Evolutionary conservation across 768 basidiomycete genomes (phyloP), one percentile per base, ranked within the genome.

Genomic region (Pulveroboletus sp.): DNA sequence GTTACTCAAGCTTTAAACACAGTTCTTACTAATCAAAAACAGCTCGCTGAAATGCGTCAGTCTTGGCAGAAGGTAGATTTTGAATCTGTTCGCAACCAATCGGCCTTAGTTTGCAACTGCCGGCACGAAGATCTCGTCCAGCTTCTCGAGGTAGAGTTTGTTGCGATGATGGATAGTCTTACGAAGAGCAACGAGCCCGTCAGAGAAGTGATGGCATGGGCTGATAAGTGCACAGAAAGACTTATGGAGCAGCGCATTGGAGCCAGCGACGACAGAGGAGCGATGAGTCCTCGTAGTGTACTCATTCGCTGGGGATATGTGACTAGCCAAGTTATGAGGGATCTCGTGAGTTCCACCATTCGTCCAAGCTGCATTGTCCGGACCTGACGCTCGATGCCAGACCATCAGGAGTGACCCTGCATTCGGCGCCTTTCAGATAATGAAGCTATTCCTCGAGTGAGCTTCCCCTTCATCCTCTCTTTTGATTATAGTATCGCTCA

Each of bases 261-360:
- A 50, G 75, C 76, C 46, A 71, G 71, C 42, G 89, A 91, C 56
- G 90, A 93, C 51, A 76, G 86, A 59, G 75, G 82, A 51, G 82
- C 84, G 14, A 83, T 92, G 85, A 90, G 87, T 66, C 89, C 90
- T 41, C 76, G 91, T 55, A 91, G 89, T 63, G 80, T 92, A 46
- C 75, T 93, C 62, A 90, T 93, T 66, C 82, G 90, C 48, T 92
- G 89, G 90, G 88, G 89, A 43, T 93, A 93, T 70, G 91, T 93
- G 63, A 92, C 90, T 15, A 89, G 86, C 68, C 90, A 93, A 68
- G 82, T 93, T 59, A 93, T 93, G 89, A 76, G 91, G 59, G 91
- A 93, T 69, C 73, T 93, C 66, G 88, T 91, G 64, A 67, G 86
- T 69, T 31, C 49, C 50, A 4, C 8, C 38, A 47, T 49, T 44